Base-by-base conservation (phyloP, 139 green algal genomes). In the Asterochloris erici region DNA sequence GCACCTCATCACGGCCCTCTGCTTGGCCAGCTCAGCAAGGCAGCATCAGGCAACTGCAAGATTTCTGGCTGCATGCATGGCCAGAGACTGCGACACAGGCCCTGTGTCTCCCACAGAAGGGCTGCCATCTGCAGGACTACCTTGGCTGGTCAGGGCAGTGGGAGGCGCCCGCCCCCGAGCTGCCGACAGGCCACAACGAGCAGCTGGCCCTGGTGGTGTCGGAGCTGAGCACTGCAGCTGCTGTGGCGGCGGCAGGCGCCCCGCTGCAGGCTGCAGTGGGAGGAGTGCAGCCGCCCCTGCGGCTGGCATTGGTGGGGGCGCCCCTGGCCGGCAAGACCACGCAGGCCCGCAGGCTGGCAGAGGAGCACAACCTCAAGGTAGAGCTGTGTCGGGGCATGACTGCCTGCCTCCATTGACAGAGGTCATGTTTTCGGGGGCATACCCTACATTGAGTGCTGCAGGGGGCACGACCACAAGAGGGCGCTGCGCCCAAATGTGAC, bases 301-400 rank as follows among this genome's bases (percentile, higher is more conserved):
- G 87, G 71, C 62, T 93, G 28, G 87, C 87, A 11, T 82, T 95
- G 13, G 85, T 92, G 84, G 92, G 92, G 0, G 85, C 85, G 71
- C 89, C 90, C 19, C 92, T 94, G 84, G 66, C 84, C 17, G 93
- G 93, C 76, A 95, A 94, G 89, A 90, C 85, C 47, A 90, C 73
- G 10, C 77, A 90, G 68, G 91, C 91, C 0, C 84, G 87, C 47
- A 82, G 87, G 29, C 75, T 94, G 24, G 84, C 89, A 19, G 79
- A 85, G 24, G n/a, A 82, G 23, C 63, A 81, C 70, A 62, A 63
- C 24, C 76, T 84, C 68, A 77, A 78, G 74, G 77, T 81, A 62
- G 75, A 66, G 21, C 12, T 64, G 14, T 27, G 29, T 6, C 0
- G 29, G 11, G 15, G 24, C 70, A 54, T 76, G 70, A 54, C 70